Percentiles rank a stretch among this genome's conserved stretches.
These are phyloP conservation scores for Kluyveromyces sp. DNA, from an alignment of 1,139 yeast species.

Conservation along the genomic window DNA sequence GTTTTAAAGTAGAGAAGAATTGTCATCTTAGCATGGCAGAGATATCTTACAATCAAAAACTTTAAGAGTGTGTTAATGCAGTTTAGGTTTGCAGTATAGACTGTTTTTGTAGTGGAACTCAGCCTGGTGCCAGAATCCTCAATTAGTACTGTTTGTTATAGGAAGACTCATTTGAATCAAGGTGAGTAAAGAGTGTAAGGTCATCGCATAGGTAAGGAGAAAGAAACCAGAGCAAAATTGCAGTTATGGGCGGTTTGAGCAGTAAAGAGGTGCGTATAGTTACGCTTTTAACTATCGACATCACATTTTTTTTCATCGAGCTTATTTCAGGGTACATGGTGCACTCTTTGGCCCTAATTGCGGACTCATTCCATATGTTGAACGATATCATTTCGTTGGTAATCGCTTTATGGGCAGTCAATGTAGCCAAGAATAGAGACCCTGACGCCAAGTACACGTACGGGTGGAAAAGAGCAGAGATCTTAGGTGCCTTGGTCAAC, in stretches of 20 bases:
- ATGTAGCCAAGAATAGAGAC: constrained; percentile 72
- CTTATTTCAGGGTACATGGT: constrained; percentile 81
- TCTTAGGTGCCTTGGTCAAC: constrained; percentile 85
- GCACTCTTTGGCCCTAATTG: constrained; percentile 85
- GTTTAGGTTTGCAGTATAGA: too few relatives aligned
- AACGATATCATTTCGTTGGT: constrained; percentile 86
- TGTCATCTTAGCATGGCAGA: too few relatives aligned
- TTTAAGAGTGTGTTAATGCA: too few relatives aligned
- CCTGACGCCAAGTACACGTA: constrained; percentile 88
- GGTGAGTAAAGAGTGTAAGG: too few relatives aligned
- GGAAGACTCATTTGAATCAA: too few relatives aligned
- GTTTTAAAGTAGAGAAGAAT: too few relatives aligned
- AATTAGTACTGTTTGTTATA: too few relatives aligned
- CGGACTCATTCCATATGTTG: constrained; percentile 96
- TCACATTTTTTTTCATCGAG: constrained; percentile 78
- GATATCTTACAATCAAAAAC: too few relatives aligned
- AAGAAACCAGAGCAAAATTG: neutral
- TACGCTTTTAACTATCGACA: constrained; percentile 67
- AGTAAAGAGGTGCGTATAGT: constrained; percentile 69
- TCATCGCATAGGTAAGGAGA: neutral
- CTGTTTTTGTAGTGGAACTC: too few relatives aligned
- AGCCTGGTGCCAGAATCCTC: too few relatives aligned
- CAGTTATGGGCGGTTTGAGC: constrained; percentile 14
- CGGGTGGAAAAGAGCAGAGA: constrained; percentile 96
- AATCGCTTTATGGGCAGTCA: constrained; percentile 95